Percentiles rank a stretch among this genome's conserved stretches.
Evolutionary conservation across 140 eudicot genomes (phyloP).

Genomic region (Bidens hawaiensis): DNA sequence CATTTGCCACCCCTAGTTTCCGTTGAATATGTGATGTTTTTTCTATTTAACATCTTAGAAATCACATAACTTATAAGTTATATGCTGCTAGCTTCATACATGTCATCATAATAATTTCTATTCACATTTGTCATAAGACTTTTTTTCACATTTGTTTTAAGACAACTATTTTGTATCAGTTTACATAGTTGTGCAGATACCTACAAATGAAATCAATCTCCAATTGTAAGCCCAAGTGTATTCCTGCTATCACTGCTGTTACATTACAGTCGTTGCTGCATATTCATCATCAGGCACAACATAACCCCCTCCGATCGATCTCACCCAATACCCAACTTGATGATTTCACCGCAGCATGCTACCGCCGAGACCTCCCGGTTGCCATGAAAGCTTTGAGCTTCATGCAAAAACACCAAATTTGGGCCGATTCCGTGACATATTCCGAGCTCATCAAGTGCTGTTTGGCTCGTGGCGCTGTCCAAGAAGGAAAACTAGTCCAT

Average conservation of each 20-base stretch:
- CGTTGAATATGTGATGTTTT: no score
- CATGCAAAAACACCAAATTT: constrained; percentile 51
- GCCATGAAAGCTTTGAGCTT: constrained; percentile 56
- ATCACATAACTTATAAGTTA: no score
- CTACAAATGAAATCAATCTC: constrained; percentile 20
- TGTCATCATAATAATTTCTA: no score
- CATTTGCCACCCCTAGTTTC: no score
- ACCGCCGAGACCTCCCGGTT: constrained; percentile 56
- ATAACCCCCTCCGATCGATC: not conserved
- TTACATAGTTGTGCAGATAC: not conserved
- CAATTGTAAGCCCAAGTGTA: constrained; percentile 6
- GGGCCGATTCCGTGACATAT: constrained; percentile 72
- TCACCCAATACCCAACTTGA: constrained; percentile 22
- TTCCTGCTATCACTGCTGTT: constrained; percentile 1
- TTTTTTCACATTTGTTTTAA: no score
- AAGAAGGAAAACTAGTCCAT: constrained; percentile 54
- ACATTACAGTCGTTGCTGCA: constrained; percentile 8
- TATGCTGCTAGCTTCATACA: no score
- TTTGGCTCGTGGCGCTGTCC: constrained; percentile 50
- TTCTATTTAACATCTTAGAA: no score
- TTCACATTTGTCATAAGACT: no score
- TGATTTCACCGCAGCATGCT: constrained; percentile 55
- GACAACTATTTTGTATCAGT: not conserved
- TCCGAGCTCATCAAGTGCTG: constrained; percentile 85
- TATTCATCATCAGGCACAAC: constrained; percentile 16